Evolutionary conservation across 805 yeast genomes (phyloP), one percentile per base, ranked within the genome.

Genomic region (Ogataea dorogensis): DNA sequence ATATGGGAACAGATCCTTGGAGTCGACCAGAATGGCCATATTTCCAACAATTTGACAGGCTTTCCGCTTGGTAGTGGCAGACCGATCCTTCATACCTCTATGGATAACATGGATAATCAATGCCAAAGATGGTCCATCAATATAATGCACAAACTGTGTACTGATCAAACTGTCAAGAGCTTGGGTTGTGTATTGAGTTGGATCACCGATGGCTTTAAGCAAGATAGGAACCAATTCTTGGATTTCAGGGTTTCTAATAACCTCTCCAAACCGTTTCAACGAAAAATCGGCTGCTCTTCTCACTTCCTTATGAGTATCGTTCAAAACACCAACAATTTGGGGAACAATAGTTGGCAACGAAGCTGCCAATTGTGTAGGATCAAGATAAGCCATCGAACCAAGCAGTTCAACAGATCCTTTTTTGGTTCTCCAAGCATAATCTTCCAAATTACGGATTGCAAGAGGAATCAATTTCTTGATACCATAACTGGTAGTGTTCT

Each of bases 41-140:
- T 93, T 93, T 45, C 99, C 99, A 19, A 93, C 97, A 68, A 93
- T 91, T 63, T 93, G 97, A 61, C 98, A 89, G 0, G 98, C 91
- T 60, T 87, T 87, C 59, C 85, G 78, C 68, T 91, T 93, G 5
- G 93, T 86, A 27, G 79, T 71, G 0, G 98, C 97, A n/a, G 95
- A 84, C 54, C 98, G 71, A 49, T 91, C 98, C 34, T 75, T 78
- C 85, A 93, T 79, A 65, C 98, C 99, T 61, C 98, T 78, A 58
- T 87, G 93, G 31, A 93, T 82, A 34, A 93, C 96, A 56, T 89
- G 96, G 44, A 89, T 86, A 38, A 93, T 87, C 51, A 93, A 72
- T 0, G 99, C 98, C 53, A 93, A 70, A 1, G 98, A 91, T 3
- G 99, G 98, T 14, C 97, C 96, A 64, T 93, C 99, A 48, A 93